phyloP scores from a whole-genome alignment of 2,329 filamentous ascomycete genomes.

The Xylariaceae sp. region DNA sequence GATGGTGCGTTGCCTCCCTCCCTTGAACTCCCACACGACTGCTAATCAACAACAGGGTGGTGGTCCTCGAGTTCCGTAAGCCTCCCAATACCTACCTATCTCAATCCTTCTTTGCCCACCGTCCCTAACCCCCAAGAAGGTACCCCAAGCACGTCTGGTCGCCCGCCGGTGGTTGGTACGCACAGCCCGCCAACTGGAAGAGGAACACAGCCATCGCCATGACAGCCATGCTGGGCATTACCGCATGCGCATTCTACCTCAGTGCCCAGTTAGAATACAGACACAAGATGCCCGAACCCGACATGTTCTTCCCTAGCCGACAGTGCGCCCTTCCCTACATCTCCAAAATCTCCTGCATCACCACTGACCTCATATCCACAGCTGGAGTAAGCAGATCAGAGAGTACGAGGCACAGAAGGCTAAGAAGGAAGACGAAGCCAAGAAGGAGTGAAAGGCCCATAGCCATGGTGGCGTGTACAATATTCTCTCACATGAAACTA shows the following conservation, averaged over 20 bases:
- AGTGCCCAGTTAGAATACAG: constrained; percentile 72
- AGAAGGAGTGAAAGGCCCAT: no score
- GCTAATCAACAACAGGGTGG: constrained; percentile 60
- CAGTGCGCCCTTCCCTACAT: constrained; percentile 54
- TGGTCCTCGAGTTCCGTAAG: constrained; percentile 64
- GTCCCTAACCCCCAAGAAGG: constrained; percentile 42
- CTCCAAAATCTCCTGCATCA: no score
- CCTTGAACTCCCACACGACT: constrained; percentile 3
- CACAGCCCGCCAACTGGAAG: constrained; percentile 92
- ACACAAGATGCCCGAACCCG: constrained; percentile 72
- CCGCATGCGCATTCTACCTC: constrained; percentile 62
- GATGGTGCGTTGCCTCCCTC: constrained; percentile 46
- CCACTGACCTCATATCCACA: constrained; percentile 21
- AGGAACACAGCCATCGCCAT: constrained; percentile 78
- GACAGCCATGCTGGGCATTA: constrained; percentile 63
- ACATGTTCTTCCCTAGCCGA: constrained; percentile 80
- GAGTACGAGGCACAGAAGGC: constrained; percentile 40
- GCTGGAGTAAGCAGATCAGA: constrained; percentile 44
- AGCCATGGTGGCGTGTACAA: no score
- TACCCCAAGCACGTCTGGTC: constrained; percentile 99
- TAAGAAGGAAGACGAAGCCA: constrained; percentile 14
- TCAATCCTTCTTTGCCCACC: neutral
- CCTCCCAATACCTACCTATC: constrained; percentile 16
- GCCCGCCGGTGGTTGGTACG: constrained; percentile 95
- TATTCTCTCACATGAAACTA: no score